phyloP scores from a whole-genome alignment of 192 early-diverging fungal genomes.

The Backusella morwellensis region DNA sequence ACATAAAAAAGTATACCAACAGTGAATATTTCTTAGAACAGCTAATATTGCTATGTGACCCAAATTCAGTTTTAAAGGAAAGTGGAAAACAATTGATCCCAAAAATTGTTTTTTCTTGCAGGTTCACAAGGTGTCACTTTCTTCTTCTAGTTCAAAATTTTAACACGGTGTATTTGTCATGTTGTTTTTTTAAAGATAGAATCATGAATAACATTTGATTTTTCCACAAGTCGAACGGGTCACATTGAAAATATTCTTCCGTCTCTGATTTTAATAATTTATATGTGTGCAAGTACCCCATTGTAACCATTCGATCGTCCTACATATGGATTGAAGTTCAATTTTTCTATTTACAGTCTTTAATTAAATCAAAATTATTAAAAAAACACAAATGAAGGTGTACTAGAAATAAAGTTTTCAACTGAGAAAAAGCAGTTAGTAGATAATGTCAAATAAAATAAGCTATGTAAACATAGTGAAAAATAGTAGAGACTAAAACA shows the following conservation, averaged over 20 bases:
- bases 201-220: background rate
- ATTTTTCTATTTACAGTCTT: background rate
- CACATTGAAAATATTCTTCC: background rate
- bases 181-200: background rate
- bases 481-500: background rate
- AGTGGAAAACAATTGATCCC: background rate
- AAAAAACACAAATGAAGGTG: background rate
- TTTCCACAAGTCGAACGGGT: background rate
- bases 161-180: background rate
- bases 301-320: background rate
- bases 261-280: background rate
- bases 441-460: background rate
- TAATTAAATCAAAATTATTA: background rate
- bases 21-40: background rate
- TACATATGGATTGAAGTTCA: background rate
- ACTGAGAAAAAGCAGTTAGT: background rate
- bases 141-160: background rate
- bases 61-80: background rate
- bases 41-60: background rate
- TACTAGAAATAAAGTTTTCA: background rate
- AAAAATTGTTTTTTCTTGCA: background rate
- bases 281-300: background rate
- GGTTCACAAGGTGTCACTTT: conserved; percentile 3
- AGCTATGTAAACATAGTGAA: background rate
- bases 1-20: background rate